Conservation (phyloP, 441 rosid species). For the Populus hybrid region DNA sequence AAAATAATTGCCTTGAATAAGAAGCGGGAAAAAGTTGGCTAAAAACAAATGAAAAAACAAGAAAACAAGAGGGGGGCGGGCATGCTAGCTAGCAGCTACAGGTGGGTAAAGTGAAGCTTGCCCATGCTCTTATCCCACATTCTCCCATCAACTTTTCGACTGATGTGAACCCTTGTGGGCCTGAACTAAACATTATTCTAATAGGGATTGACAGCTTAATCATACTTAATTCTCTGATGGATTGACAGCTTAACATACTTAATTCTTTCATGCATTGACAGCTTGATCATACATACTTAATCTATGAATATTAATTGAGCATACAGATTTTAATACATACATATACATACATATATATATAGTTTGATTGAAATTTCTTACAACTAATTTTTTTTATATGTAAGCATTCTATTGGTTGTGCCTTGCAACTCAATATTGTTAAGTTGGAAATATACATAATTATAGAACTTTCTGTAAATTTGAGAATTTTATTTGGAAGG, state of each 20-base stretch:
- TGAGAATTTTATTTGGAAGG: neutral
- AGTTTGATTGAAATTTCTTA: too few species aligned
- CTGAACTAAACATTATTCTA: neutral
- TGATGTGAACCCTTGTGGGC: slow-evolving; percentile 49
- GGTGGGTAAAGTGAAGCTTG: slow-evolving; percentile 20
- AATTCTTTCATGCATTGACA: too few species aligned
- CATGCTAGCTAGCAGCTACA: slow-evolving; percentile 17
- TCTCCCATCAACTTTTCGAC: slow-evolving; percentile 53
- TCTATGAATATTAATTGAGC: neutral
- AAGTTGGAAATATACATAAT: too few species aligned
- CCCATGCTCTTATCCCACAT: slow-evolving; percentile 48
- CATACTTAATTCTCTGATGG: neutral
- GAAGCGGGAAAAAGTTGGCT: neutral
- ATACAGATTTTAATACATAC: too few species aligned
- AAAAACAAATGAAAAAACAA: slow-evolving; percentile 5
- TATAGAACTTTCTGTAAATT: too few species aligned
- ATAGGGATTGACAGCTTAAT: slow-evolving; percentile 26
- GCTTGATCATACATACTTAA: slow-evolving; percentile 10
- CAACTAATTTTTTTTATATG: too few species aligned
- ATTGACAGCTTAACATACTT: neutral
- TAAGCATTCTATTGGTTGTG: too few species aligned
- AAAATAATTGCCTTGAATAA: slow-evolving; percentile 27
- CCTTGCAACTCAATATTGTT: too few species aligned
- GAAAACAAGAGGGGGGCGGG: slow-evolving; percentile 6
- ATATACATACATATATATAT: too few species aligned